phyloP scores from a whole-genome alignment of 2,329 filamentous ascomycete genomes.

The Pseudocercospora fuligena region DNA sequence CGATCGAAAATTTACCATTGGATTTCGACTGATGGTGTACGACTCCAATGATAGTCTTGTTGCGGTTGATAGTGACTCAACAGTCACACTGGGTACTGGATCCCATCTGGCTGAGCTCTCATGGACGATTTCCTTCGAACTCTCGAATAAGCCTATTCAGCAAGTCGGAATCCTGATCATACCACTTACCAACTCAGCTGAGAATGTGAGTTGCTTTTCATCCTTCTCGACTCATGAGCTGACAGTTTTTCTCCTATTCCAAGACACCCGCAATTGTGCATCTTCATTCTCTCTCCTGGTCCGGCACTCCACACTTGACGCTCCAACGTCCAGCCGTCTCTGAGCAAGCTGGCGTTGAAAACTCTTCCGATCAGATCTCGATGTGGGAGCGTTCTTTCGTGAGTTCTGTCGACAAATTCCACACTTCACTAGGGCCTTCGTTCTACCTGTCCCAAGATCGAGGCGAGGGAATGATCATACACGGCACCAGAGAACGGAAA shows the following conservation, averaged over 20 bases:
- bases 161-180: not conserved
- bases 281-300: not conserved
- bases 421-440: not conserved
- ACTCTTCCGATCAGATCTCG: not conserved
- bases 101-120: not conserved
- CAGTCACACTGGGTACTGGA: not conserved
- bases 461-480: conserved; percentile 8
- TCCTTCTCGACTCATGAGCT: too few species aligned
- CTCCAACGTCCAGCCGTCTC: not conserved
- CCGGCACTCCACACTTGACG: not conserved
- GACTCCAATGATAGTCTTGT: not conserved
- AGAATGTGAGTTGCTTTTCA: too few species aligned
- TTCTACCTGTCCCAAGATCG: not conserved
- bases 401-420: not conserved
- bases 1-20: not conserved
- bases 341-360: not conserved
- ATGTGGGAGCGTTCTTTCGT: not conserved
- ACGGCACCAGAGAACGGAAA: conserved; percentile 1
- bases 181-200: too few species aligned
- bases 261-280: not conserved
- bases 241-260: too few species aligned
- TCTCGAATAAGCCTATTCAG: not conserved
- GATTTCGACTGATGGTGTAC: not conserved
- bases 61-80: not conserved
- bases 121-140: not conserved